phyloP scores from a whole-genome alignment of 129 eudicot genomes.

The Chrysanthemum makinoi region DNA sequence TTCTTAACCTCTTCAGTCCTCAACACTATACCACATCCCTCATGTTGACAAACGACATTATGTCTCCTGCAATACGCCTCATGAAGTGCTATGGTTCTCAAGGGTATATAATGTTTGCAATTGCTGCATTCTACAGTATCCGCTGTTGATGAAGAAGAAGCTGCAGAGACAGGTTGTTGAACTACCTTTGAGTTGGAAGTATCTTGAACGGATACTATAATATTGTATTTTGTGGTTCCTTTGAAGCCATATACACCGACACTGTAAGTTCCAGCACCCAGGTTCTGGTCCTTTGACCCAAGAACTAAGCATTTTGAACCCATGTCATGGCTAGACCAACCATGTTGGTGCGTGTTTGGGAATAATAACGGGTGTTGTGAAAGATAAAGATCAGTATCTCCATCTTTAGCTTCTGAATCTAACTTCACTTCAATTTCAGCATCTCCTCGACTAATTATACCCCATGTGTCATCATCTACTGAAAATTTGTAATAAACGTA shows the following conservation, averaged over 20 bases:
- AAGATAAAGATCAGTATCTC: conserved; percentile 81
- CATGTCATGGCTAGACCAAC: conserved; percentile 91
- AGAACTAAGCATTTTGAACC: conserved; percentile 77
- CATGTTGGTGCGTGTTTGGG: conserved; percentile 84
- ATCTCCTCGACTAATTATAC: conserved; percentile 44
- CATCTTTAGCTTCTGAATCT: conserved; percentile 59
- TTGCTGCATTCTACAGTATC: conserved; percentile 83
- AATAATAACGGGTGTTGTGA: conserved; percentile 79
- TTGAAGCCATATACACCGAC: conserved; percentile 85
- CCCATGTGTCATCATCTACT: conserved; percentile 52
- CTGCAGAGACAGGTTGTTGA: conserved; percentile 52
- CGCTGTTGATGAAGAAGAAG: conserved; percentile 46
- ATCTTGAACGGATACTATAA: conserved; percentile 48
- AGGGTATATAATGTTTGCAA: conserved; percentile 80
- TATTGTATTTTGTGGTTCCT: conserved; percentile 60
- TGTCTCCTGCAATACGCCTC: conserved; percentile 90
- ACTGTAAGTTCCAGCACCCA: conserved; percentile 64
- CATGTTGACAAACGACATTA: conserved; percentile 69
- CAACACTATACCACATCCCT: conserved; percentile 79
- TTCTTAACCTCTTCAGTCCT: conserved; percentile 75
- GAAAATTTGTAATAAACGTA: conserved; percentile 79
- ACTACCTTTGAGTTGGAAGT: conserved; percentile 39
- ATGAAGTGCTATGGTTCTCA: conserved; percentile 76
- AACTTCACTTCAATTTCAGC: conserved; percentile 60
- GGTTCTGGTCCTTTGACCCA: conserved; percentile 59